Evolutionary conservation across 23 red algal species (phyloP).

Genomic region (Agarophyton chilense): DNA sequence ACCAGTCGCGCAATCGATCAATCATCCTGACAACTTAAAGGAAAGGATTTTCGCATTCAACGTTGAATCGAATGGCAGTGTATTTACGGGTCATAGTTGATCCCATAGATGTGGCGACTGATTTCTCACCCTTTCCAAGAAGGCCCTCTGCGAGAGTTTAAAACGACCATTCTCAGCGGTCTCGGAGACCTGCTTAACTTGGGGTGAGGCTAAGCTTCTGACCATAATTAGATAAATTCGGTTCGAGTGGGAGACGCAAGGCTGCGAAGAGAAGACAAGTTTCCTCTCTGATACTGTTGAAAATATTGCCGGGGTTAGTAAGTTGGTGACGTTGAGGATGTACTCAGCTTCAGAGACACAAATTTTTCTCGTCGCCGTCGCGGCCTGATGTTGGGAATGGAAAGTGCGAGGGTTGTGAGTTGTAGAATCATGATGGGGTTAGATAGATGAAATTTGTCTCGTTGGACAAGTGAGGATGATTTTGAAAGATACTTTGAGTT

Average conservation of each 20-base stretch:
- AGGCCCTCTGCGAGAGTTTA: conserved; percentile 5
- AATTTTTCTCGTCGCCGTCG: background rate
- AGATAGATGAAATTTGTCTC: too few relatives aligned
- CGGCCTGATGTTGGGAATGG: background rate
- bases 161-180: conserved; percentile 39
- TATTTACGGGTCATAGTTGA: conserved; percentile 24
- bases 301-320: conserved; percentile 22
- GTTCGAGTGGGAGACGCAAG: conserved; percentile 46
- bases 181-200: conserved; percentile 44
- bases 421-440: conserved; percentile 19
- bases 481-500: too few relatives aligned
- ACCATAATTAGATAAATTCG: conserved; percentile 49
- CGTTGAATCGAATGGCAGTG: conserved; percentile 15
- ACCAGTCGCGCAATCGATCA: conserved; percentile 58
- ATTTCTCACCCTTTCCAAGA: background rate
- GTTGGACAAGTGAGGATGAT: too few relatives aligned
- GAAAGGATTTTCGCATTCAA: conserved; percentile 54
- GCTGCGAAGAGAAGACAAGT: conserved; percentile 38
- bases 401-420: background rate
- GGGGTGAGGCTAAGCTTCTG: conserved; percentile 10
- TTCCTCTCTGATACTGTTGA: background rate
- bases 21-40: conserved; percentile 49
- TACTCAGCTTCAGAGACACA: conserved; percentile 30
- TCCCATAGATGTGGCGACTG: background rate
- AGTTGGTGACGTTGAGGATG: conserved; percentile 46